These are phyloP conservation scores for Aspergillus sp. DNA, from an alignment of 2,329 filamentous ascomycete species.

Conservation along the genomic window DNA sequence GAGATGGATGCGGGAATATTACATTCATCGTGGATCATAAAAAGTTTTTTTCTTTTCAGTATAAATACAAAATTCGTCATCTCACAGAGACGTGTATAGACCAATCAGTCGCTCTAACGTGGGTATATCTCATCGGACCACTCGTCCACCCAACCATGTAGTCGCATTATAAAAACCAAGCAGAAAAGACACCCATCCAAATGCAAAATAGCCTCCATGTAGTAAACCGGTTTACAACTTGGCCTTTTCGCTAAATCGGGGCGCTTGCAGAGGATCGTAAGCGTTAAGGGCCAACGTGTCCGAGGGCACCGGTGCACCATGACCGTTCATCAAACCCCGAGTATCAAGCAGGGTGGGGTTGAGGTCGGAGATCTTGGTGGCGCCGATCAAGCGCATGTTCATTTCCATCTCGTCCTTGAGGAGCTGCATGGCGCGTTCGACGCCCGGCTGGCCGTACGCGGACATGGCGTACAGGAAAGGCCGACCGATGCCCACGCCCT, in stretches of 20 bases:
- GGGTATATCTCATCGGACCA: too few relatives aligned
- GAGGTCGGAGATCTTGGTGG: constrained; percentile 67
- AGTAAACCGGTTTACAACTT: constrained; percentile 29
- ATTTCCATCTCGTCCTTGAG: constrained; percentile 97
- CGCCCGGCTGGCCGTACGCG: constrained; percentile 79
- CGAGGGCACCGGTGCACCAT: constrained; percentile 54
- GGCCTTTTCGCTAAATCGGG: constrained; percentile 45
- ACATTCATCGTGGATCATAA: too few relatives aligned
- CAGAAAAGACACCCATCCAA: too few relatives aligned
- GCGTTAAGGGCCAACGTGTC: constrained; percentile 56
- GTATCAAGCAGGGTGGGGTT: constrained; percentile 77
- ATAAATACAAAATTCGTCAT: too few relatives aligned
- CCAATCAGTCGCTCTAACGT: too few relatives aligned
- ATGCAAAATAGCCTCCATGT: neutral
- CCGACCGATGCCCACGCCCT: constrained; percentile 86
- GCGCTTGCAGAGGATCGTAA: constrained; percentile 52
- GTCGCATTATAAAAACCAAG: too few relatives aligned
- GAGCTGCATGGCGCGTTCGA: constrained; percentile 87
- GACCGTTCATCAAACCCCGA: constrained; percentile 58
- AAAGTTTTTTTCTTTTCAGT: too few relatives aligned
- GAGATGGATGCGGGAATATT: too few relatives aligned
- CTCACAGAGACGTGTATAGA: too few relatives aligned
- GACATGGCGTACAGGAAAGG: constrained; percentile 97
- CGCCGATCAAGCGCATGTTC: constrained; percentile 95
- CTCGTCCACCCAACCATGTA: too few relatives aligned